phyloP scores from a whole-genome alignment of 306 rosid species.

The Cicer bijugum region DNA sequence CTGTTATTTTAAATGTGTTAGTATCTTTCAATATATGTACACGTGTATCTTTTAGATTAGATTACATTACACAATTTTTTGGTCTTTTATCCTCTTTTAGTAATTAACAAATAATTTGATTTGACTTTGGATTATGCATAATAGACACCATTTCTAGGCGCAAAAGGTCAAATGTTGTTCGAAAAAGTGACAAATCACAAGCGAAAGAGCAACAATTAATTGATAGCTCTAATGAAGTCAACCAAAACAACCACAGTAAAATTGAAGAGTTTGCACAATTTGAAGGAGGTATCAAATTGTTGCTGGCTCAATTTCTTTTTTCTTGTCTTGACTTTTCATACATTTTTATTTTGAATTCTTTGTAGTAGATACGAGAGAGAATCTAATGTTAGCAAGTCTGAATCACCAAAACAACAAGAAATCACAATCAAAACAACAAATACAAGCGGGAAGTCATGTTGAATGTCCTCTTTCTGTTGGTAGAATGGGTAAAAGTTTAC shows the following conservation, averaged over 20 bases:
- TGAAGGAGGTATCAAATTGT: slow-evolving; percentile 16
- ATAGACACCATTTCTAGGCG: not conserved
- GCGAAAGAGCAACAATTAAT: not conserved
- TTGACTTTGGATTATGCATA: not conserved
- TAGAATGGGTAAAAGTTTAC: not conserved
- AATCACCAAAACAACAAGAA: not conserved
- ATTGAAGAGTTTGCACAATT: not conserved
- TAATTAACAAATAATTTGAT: not conserved
- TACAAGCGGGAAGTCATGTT: not conserved
- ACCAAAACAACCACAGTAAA: slow-evolving; percentile 16
- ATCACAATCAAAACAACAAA: slow-evolving; percentile 4
- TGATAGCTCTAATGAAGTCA: slow-evolving; percentile 11
- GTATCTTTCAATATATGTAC: not conserved
- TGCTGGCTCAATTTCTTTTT: not conserved
- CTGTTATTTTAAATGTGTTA: not conserved
- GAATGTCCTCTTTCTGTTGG: not conserved
- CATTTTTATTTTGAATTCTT: slow-evolving; percentile 5
- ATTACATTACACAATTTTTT: not conserved
- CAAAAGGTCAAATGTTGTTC: slow-evolving; percentile 10
- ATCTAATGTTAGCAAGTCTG: not conserved
- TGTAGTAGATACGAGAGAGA: not conserved
- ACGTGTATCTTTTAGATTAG: not conserved
- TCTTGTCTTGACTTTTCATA: slow-evolving; percentile 9
- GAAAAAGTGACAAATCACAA: not conserved
- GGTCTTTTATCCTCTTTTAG: not conserved